Evolutionary conservation across 192 early-diverging fungal genomes (phyloP).

Genomic region (Linnemannia zychae): DNA sequence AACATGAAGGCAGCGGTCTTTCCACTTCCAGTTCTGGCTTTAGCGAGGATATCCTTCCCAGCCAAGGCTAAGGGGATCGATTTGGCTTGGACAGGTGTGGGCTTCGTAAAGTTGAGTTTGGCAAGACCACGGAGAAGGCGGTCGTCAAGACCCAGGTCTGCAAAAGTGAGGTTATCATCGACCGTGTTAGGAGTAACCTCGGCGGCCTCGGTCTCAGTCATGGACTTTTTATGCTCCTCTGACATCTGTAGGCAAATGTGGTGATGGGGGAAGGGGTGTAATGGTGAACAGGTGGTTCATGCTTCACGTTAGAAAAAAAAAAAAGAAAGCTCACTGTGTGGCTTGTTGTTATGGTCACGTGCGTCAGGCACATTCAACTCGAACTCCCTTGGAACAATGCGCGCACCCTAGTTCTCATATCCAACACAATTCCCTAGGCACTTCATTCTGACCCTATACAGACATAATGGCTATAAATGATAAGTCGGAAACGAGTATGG

Average conservation of each 20-base stretch:
- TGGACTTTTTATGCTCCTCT: conserved; percentile 11
- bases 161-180: conserved; percentile 48
- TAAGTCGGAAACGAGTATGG: background rate
- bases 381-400: background rate
- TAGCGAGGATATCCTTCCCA: conserved; percentile 94
- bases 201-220: conserved; percentile 41
- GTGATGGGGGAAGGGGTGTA: background rate
- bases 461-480: too few species aligned
- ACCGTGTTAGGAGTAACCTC: conserved; percentile 48
- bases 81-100: conserved; percentile 91
- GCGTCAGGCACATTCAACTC: background rate
- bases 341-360: conserved; percentile 34
- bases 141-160: conserved; percentile 76
- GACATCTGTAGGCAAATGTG: conserved; percentile 1
- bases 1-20: conserved; percentile 97
- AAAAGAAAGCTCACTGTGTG: conserved; percentile 7
- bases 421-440: too few species aligned
- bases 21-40: conserved; percentile 94
- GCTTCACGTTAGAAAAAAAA: background rate
- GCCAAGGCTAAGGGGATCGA: conserved; percentile 92
- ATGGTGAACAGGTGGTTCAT: background rate
- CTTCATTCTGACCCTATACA: too few species aligned
- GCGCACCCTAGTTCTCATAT: too few species aligned
- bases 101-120: conserved; percentile 83
- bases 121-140: conserved; percentile 90